Evolutionary conservation across 768 basidiomycete genomes (phyloP), one percentile per base, ranked within the genome.

Genomic region (Podaxis sp.): DNA sequence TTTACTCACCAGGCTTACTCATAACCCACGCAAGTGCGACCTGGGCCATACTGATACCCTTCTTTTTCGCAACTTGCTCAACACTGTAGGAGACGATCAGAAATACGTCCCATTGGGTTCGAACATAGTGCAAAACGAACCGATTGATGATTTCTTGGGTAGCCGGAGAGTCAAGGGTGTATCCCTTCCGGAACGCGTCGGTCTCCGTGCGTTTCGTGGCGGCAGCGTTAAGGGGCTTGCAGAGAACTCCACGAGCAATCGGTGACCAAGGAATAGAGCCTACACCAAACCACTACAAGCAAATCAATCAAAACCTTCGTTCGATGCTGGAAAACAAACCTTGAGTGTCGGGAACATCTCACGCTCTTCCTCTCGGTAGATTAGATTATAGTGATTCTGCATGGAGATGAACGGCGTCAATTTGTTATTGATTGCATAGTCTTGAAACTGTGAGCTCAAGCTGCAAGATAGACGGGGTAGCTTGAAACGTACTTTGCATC

Each of bases 361-460:
- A 0, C 84, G 74, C 64, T 85, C 87, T 70, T 89, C 87, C 68
- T 89, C 87, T 7, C 87, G 76, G 67, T 89, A 89, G 11, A 84
- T 67, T 22, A 86, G 71, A 61, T 72, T 84, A 69, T 88, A 81
- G 66, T 85, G 83, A 67, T 88, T 88, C 73, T 88, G 87, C 86
- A 89, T 87, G 0, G 84, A 84, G 65, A 88, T 83, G 74, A 88
- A 87, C 2, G 81, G 83, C 0, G 82, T 84, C 2, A 85, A 71
- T 6, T 80, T 79, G 73, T 88, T 82, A 46, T 78, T 69, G 59
- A 87, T 82, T 0, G 86, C 87, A 67, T 87, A 87, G 67, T 84
- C 85, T 86, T 38, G 8, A 48, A n/a, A 22, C 6, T 1, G 40
- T 30, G 30, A 42, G 52, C 33, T 2, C 24, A 62, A 38, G 22